Evolutionary conservation across 2,329 filamentous ascomycete species (phyloP), one percentile per base, ranked within the genome.

Genomic region (Xenoacremonium recifei): DNA sequence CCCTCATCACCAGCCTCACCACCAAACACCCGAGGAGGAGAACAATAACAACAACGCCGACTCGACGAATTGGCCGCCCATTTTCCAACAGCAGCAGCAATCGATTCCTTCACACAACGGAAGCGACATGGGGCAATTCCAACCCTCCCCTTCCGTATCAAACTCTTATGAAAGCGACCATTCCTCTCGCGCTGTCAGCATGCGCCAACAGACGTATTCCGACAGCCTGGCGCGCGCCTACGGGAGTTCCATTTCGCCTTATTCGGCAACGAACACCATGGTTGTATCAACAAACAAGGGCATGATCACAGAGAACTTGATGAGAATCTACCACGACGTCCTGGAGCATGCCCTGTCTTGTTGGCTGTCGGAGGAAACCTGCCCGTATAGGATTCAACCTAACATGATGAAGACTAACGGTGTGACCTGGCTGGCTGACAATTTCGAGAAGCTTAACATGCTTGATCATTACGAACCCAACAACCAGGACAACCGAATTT

Each of bases 341-440:
- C 64, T 77, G 48, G 75, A 78, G 48, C 71, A 76, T 49, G 73
- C 70, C 11, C 57, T 78, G 6, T 71, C 73, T 2, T 78, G 75
- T 51, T 79, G 75, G 75, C 50, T 77, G 15, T 75, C 73, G 0
- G 75, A 77, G 45, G 64, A 68, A 35, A 77, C 72, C 3, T 79
- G 75, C 40, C 75, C 75, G 1, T 77, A 77, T 49, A 51, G 57
- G 11, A 57, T 20, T 17, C 21, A 32, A 6, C 29, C 57, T 3
- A 47, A 46, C 21, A 46, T 50, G 3, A 45, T 55, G 18, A 42
- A 47, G n/a, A 51, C 54, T 11, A 58, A 58, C 32, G 54, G 54
- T 12, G 55, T 58, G 4, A 58, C 55, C 34, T 58, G 55, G 55
- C 35, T 58, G 21, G 55, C 55, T n/a, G 49, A 45, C 35, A 47